Base-by-base conservation (phyloP, 2,329 filamentous ascomycete genomes). In the Stylonectria norvegica region DNA sequence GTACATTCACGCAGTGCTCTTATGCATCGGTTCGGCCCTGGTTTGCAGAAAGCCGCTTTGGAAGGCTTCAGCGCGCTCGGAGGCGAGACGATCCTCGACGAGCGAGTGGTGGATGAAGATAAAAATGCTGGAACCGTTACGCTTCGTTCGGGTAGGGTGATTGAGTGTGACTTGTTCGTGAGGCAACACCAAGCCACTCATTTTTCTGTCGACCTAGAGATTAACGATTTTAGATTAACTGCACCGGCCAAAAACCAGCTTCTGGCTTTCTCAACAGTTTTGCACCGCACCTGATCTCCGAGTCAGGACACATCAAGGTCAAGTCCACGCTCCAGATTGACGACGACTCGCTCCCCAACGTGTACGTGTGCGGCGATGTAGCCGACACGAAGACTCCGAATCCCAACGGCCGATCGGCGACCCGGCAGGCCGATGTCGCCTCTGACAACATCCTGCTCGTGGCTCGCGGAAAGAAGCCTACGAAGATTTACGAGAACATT, bases 361-460 rank as follows among this genome's bases (percentile, higher is more conserved):
- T 85, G 2, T 85, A 80, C 50, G 76, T 75, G 1, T 72, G 78
- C n/a, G 82, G 82, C 14, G 81, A 85, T 47, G 76, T 86, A 4
- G 73, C 78, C 4, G 74, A 76, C 18, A 71, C 70, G 1, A 45
- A 59, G 9, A 67, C 69, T 1, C 65, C 65, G 0, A 60, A 64
- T 23, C 73, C 73, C 5, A 81, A 81, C 53, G 76, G 73, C 0
- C 68, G 79, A 8, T 71, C 77, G 0, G 77, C 75, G 0, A 65
- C 67, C 31, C 64, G 67, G 9, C 81, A 85, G 52, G 75, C 73
- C 3, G 62, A 66, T 20, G 52, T 76, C 4, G 78, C 72, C 0
- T 70, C 70, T 2, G 67, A 72, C 27, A 85, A 84, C 46, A 67
- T 84, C 14, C 52, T 79, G 3, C 61, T 67, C 1, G 60, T 66